Percentiles rank a stretch among this genome's conserved stretches.
phyloP scores from a whole-genome alignment of 768 basidiomycete genomes.

The Mycena capillaripes region DNA sequence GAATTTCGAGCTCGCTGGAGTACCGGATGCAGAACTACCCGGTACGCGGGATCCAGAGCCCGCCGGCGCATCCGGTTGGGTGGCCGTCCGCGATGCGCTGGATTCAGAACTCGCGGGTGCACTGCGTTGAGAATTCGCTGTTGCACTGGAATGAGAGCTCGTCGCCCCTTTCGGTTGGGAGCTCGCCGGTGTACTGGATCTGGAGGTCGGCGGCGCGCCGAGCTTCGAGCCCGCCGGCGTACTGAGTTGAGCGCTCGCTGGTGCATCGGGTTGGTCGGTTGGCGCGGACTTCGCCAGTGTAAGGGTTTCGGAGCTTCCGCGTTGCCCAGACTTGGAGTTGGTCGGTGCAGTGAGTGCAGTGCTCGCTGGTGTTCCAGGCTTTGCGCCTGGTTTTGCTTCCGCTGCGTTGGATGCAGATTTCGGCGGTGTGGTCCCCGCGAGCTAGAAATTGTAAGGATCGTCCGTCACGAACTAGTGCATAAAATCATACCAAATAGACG shows the following conservation, averaged over 20 bases:
- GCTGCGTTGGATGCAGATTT: background rate
- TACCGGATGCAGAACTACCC: background rate
- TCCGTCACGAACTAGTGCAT: background rate
- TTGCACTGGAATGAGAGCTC: background rate
- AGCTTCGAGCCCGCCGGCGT: too few relatives aligned
- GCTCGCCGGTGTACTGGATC: background rate
- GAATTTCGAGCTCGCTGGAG: too few relatives aligned
- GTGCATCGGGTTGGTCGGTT: background rate
- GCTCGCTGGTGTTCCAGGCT: background rate
- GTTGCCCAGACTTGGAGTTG: background rate
- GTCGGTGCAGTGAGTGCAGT: background rate
- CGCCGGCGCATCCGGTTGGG: too few relatives aligned
- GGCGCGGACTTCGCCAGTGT: too few relatives aligned
- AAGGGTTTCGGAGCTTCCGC: too few relatives aligned
- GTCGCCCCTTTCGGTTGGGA: background rate
- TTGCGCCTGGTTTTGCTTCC: background rate
- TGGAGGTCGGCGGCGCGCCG: background rate
- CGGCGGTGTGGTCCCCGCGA: background rate
- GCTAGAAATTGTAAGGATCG: background rate
- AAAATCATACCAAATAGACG: background rate
- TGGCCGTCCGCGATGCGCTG: too few relatives aligned
- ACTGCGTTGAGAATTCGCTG: background rate
- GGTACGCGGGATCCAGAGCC: background rate
- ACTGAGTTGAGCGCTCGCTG: too few relatives aligned
- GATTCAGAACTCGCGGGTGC: background rate